Conservation (phyloP, 306 rosid species). For the Mimosa pudica region DNA sequence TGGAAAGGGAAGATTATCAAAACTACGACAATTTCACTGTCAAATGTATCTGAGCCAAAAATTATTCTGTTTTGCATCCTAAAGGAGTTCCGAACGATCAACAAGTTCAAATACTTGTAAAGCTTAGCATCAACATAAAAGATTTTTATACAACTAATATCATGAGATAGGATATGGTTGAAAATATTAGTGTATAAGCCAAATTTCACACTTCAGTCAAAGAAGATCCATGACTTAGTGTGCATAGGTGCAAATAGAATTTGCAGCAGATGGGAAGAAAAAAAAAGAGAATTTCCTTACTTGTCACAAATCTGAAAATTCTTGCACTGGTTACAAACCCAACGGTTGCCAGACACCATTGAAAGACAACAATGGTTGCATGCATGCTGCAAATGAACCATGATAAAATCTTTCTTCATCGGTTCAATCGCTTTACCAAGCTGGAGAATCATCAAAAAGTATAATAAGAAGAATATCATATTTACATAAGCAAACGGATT, state of each 20-base stretch:
- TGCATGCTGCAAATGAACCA: slow-evolving; percentile 95
- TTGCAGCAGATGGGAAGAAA: background rate
- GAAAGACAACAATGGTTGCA: slow-evolving; percentile 79
- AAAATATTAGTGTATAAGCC: background rate
- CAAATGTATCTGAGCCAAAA: background rate
- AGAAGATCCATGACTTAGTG: background rate
- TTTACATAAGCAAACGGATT: background rate
- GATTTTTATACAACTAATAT: background rate
- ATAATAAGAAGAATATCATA: slow-evolving; percentile 27
- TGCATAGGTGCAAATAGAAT: background rate
- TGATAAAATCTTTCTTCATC: slow-evolving; percentile 97
- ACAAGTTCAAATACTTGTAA: background rate
- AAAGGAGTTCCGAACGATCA: background rate
- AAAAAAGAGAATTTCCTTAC: slow-evolving; percentile 49
- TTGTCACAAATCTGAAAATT: slow-evolving; percentile 90
- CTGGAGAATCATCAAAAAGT: slow-evolving; percentile 50
- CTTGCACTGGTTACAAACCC: slow-evolving; percentile 94
- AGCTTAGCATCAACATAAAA: background rate
- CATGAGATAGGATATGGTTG: background rate
- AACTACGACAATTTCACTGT: background rate
- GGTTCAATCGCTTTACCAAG: slow-evolving; percentile 96
- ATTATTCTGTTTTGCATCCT: background rate
- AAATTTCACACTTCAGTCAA: background rate
- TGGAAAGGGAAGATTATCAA: background rate
- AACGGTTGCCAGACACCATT: slow-evolving; percentile 85